Base-by-base conservation (phyloP, 2,329 filamentous ascomycete species). In the Pseudovirgaria hyperparasitica region DNA sequence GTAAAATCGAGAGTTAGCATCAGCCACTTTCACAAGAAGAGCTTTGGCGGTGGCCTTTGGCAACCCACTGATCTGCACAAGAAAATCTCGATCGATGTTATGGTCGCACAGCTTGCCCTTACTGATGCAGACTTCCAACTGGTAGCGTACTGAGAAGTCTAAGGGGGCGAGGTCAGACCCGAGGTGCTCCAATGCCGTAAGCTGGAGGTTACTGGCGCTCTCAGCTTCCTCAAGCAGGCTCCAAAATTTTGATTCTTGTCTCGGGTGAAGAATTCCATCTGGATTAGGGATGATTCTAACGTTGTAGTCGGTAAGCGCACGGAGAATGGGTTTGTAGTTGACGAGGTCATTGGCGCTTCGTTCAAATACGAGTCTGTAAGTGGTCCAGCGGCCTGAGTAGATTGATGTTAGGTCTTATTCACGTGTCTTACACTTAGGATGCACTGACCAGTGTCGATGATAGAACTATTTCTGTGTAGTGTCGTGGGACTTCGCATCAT, bases 91-190 rank as follows among this genome's bases (percentile, higher is more conserved):
- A 1, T 61, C 66, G 23, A 96, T 67, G 24, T 69, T 79, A 45
- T 82, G 71, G 48, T 94, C 87, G 28, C 76, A 77, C 9, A 98
- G 57, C 14, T 73, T 63, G 1, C 76, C 74, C 16, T 78, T 71
- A 0, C 86, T 92, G n/a, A 96, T 65, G 46, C 87, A 96, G 0
- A 84, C 86, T 50, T 98, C 87, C 0, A 98, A 67, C 48, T 93
- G 85, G 45, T 96, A 98, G 10, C 82, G 70, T 2, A 93, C 70
- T 1, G 72, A 57, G 34, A 85, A 94, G 0, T 29, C 54, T 38
- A 38, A 30, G 19, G 45, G 37, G 7, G 46, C 25, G 9, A 40
- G 40, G 11, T 31, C 26, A n/a, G 33, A 31, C 13, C 58, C 35
- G 3, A 60, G 48, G 13, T 53, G 42, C 6, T 46, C 35, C 17